Percentiles rank a stretch among this genome's conserved stretches.
phyloP scores from a whole-genome alignment of 768 basidiomycete species.

The Lyophyllum semitale region DNA sequence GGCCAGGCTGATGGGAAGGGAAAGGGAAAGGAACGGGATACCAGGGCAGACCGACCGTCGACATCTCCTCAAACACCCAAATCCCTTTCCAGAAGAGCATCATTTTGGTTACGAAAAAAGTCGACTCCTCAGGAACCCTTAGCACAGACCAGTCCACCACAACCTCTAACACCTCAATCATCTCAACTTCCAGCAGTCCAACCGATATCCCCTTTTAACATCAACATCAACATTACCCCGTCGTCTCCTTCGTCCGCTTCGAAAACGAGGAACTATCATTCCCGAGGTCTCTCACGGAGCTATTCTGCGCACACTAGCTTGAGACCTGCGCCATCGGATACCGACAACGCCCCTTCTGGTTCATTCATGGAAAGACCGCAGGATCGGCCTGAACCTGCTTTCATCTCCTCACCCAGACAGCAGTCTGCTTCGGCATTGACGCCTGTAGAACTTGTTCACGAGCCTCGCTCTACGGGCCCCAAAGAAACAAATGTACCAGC shows the following conservation, averaged over 20 bases:
- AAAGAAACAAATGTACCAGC: constrained; percentile 18
- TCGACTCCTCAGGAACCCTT: constrained; percentile 20
- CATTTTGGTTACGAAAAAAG: constrained; percentile 68
- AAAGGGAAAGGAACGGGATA: constrained; percentile 43
- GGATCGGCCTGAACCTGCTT: neutral
- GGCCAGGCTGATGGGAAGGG: constrained; percentile 41
- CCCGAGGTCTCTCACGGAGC: constrained; percentile 42
- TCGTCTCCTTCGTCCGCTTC: constrained; percentile 36
- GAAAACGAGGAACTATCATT: constrained; percentile 8
- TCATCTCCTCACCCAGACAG: neutral
- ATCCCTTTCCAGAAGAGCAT: constrained; percentile 54
- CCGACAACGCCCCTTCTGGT: neutral
- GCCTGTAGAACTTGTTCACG: constrained; percentile 14
- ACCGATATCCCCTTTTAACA: constrained; percentile 28
- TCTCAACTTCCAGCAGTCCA: constrained; percentile 30
- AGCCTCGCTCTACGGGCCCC: neutral
- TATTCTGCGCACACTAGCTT: constrained; percentile 33
- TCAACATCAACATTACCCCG: constrained; percentile 27
- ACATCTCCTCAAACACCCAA: constrained; percentile 30
- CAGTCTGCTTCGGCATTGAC: neutral
- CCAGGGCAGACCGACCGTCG: constrained; percentile 13
- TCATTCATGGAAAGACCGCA: neutral
- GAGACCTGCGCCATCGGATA: constrained; percentile 11
- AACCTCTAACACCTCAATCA: constrained; percentile 11
- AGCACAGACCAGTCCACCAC: constrained; percentile 1